Base-by-base conservation (phyloP, 352 stramenopile genomes). In the Phytophthora litchii region DNA sequence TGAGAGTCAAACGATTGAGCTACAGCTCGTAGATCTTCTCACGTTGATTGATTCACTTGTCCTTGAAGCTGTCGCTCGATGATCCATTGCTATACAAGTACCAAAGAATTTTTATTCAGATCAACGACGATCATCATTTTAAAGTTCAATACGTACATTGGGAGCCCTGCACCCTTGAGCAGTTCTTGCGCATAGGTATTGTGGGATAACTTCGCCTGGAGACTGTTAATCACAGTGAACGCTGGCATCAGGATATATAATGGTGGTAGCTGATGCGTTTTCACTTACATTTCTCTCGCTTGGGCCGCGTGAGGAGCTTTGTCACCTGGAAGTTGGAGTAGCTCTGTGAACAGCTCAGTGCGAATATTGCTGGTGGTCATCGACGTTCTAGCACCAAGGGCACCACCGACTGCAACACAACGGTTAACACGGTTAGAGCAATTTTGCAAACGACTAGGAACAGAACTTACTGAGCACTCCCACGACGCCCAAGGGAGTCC, bases 111-210 rank as follows among this genome's bases (percentile, higher is more conserved):
- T 38, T 38, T 8, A 5, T n/a, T 38, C 34, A 38, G 14, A 7
- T 38, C 20, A 44, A 27, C 13, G 11, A 29, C 31, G 31, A 25
- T 27, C 9, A 27, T 19, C 4, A 36, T 48, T 36, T 49, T 19
- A 4, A n/a, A 43, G 32, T 3, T 14, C 23, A 37, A 10, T 35
- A 53, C 58, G 13, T 60, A 60, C 49, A 9, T 20, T 19, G 43
- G 12, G n/a, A 64, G 21, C 4, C 40, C 60, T 8, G 54, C 54
- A 13, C 21, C 48, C 34, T 43, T 57, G 13, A 69, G 49, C 23
- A 69, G 53, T 23, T 69, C 60, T 42, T 65, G 54, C 7, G 55
- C 60, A 47, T 64, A 69, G 1, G 41, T 3, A 14, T 69, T 69
- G 35, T 69, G 49, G 27, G 46, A 2, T 17, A 69, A 12, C 34